Conservation (phyloP, 2,329 filamentous ascomycete genomes). For the Pezicula radicicola region DNA sequence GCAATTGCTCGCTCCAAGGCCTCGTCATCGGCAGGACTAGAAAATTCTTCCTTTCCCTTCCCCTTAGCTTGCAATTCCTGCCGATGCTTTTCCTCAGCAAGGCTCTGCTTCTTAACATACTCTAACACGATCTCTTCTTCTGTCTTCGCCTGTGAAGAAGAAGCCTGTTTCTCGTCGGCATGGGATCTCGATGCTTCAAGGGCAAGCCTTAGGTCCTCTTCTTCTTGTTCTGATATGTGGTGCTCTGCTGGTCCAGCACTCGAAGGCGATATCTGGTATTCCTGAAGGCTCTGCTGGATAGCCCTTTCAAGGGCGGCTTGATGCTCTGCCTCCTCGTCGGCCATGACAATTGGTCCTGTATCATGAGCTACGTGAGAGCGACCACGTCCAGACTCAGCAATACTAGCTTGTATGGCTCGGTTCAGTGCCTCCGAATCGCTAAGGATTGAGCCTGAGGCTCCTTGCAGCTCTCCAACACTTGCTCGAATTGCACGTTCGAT, state of each 20-base stretch:
- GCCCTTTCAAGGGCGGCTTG: conserved; percentile 54
- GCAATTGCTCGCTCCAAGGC: conserved; percentile 54
- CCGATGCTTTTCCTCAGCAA: conserved; percentile 60
- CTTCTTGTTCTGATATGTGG: not conserved
- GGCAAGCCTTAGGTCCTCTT: not conserved
- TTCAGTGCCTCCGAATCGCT: conserved; percentile 39
- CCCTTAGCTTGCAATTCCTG: conserved; percentile 4
- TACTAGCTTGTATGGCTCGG: conserved; percentile 46
- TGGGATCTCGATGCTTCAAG: conserved; percentile 13
- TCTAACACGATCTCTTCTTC: conserved; percentile 75
- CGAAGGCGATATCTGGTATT: conserved; percentile 8
- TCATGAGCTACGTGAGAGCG: not conserved
- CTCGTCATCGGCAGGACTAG: conserved; percentile 45
- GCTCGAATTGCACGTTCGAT: conserved; percentile 74
- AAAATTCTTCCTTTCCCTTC: conserved; percentile 16
- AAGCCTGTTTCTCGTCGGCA: conserved; percentile 21
- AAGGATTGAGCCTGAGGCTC: conserved; percentile 21
- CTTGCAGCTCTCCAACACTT: conserved; percentile 59
- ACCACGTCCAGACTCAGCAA: conserved; percentile 36
- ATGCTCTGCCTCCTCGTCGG: conserved; percentile 49
- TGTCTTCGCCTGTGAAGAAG: conserved; percentile 39
- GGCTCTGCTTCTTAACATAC: conserved; percentile 74
- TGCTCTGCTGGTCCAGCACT: conserved; percentile 4
- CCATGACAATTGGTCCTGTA: conserved; percentile 1
- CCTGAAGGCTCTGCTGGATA: conserved; percentile 46